phyloP scores from a whole-genome alignment of 192 early-diverging fungal species.

The Coemansia brasiliensis region DNA sequence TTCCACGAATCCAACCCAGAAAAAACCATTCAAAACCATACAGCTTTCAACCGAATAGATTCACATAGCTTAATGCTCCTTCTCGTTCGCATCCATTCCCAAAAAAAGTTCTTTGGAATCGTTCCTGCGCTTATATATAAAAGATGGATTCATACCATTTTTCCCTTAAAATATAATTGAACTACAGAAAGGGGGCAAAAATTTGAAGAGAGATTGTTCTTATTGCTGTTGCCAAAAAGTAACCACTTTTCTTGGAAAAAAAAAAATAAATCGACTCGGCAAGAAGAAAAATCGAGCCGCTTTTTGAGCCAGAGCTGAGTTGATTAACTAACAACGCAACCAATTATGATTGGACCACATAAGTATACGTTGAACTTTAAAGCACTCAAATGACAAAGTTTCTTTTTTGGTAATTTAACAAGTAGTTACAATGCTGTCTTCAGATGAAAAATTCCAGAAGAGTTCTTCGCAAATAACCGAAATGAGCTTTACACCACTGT shows the following conservation, averaged over 20 bases:
- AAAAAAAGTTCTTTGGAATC: not conserved
- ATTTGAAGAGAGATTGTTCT: slow-evolving; percentile 14
- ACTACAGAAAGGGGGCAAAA: slow-evolving; percentile 8
- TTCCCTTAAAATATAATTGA: slow-evolving; percentile 9
- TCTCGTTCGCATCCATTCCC: not conserved
- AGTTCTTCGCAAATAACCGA: not conserved
- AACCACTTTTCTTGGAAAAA: not conserved
- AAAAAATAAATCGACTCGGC: too few relatives aligned
- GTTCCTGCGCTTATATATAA: not conserved
- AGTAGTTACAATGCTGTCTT: slow-evolving; percentile 15
- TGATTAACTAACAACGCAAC: not conserved
- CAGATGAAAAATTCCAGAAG: slow-evolving; percentile 7
- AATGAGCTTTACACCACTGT: slow-evolving; percentile 17
- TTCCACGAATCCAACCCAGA: not conserved
- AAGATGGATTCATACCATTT: slow-evolving; percentile 48
- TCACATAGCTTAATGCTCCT: not conserved
- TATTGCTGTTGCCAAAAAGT: not conserved
- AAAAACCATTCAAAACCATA: too few relatives aligned
- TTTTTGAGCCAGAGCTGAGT: not conserved
- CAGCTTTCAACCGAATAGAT: too few relatives aligned
- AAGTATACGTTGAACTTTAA: too few relatives aligned
- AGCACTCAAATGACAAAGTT: too few relatives aligned
- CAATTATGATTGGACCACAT: not conserved
- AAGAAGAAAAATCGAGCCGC: not conserved
- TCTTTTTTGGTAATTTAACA: too few relatives aligned